Base-by-base conservation (phyloP, 768 basidiomycete species). In the Auriculariales sp. region DNA sequence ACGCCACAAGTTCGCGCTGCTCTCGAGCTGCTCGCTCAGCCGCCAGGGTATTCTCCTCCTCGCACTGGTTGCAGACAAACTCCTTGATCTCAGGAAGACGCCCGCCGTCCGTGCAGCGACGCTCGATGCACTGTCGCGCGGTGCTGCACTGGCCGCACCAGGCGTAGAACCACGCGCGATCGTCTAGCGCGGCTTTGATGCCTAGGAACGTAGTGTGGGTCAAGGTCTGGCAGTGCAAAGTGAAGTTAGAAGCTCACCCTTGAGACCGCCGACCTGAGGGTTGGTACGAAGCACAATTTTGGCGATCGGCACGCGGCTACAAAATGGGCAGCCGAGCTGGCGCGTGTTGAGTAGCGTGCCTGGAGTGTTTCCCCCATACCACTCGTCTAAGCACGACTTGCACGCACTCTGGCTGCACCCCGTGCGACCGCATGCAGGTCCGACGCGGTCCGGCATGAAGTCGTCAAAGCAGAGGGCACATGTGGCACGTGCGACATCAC, bases 381-480 rank as follows among this genome's bases (percentile, higher is more conserved):
- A 62, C 57, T 59, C 53, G 14, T 50, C 50, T n/a, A 62, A 47
- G 47, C 61, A 62, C 0, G 27, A 54, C 15, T 57, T 54, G 47
- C 61, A 59, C 28, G 58, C 55, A 17, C 54, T 55, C 32, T 62
- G 60, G 9, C 36, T 17, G 48, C 61, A 62, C 1, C 60, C 60
- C 6, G 53, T 55, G 3, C 60, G 56, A 4, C 61, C 61, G 49
- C 61, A 62, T 0, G 60, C 60, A 11, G 56, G 52, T 25, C 55
- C 35, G 31, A 62, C 59, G 35, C 59, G 58, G n/a, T 50, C 34
- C 19, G 53, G 46, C 11, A 52, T 46, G 50, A 55, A 52, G 33
- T 60, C 60, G 42, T 61, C 61, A 44, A 62, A 61, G 52, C 61
- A 62, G 27, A 62, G 56, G 4, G 61, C 44, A 36, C 61, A 62